Conservation (phyloP, 768 basidiomycete genomes). For the Kockovaella imperatae region DNA sequence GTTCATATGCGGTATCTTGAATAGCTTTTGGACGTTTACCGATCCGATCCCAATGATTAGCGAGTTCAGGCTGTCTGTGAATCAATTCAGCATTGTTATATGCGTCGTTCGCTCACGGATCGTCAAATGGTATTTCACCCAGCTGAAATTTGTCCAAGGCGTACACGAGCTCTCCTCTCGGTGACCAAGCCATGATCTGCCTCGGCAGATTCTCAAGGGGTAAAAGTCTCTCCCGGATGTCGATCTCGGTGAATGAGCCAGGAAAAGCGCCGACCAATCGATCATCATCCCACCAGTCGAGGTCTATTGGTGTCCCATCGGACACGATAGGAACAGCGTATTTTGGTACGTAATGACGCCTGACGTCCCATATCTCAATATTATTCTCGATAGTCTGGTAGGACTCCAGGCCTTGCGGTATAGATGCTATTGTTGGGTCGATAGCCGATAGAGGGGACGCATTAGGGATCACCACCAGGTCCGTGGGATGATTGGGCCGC, state of each 20-base stretch:
- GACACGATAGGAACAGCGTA: constrained; percentile 29
- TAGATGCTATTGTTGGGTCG: constrained; percentile 3
- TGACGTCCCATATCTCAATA: constrained; percentile 43
- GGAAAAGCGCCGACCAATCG: constrained; percentile 35
- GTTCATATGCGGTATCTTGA: constrained; percentile 33
- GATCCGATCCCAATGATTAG: constrained; percentile 31
- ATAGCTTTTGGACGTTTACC: constrained; percentile 27
- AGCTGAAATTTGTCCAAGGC: constrained; percentile 34
- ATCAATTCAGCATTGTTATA: not conserved
- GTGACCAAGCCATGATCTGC: constrained; percentile 37
- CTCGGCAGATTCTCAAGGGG: constrained; percentile 37
- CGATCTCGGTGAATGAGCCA: constrained; percentile 34
- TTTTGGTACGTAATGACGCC: constrained; percentile 39
- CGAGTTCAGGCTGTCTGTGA: constrained; percentile 33
- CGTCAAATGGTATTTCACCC: constrained; percentile 44
- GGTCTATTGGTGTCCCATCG: constrained; percentile 30
- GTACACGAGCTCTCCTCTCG: constrained; percentile 32
- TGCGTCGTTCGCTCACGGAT: constrained; percentile 26
- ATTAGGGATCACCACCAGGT: constrained; percentile 37
- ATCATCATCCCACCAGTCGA: constrained; percentile 26
- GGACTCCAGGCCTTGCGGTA: not conserved
- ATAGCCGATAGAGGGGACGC: constrained; percentile 8
- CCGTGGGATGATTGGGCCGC: constrained; percentile 40
- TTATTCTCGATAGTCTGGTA: constrained; percentile 1
- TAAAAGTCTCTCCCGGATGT: constrained; percentile 18